Conservation (phyloP, 495 filamentous ascomycete genomes). For the Physcia stellaris region DNA sequence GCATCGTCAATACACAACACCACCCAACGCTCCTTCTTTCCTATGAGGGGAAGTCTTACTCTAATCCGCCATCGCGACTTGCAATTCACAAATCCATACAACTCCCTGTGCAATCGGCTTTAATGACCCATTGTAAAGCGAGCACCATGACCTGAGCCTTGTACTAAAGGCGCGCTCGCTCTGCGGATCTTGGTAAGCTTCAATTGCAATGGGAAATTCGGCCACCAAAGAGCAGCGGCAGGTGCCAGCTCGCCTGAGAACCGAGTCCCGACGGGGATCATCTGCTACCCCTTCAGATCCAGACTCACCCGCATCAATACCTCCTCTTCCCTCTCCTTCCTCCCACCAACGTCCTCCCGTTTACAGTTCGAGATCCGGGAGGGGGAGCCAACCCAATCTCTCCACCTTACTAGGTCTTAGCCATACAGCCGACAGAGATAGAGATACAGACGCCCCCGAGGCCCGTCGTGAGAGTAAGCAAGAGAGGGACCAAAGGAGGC, state of each 20-base stretch:
- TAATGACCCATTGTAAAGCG: too few species aligned
- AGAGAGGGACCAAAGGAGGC: slow-evolving; percentile 72
- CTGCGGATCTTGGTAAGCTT: too few species aligned
- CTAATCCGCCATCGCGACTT: too few species aligned
- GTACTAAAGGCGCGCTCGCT: too few species aligned
- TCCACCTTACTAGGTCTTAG: slow-evolving; percentile 38
- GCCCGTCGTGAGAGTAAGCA: slow-evolving; percentile 75
- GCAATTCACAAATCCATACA: too few species aligned
- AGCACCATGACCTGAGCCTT: too few species aligned
- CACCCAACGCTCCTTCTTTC: too few species aligned
- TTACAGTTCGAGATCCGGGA: slow-evolving; percentile 24
- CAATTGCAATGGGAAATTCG: slow-evolving; percentile 54
- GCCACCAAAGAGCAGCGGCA: slow-evolving; percentile 45
- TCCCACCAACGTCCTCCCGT: slow-evolving; percentile 10
- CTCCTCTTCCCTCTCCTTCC: slow-evolving; percentile 10
- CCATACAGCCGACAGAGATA: slow-evolving; percentile 27
- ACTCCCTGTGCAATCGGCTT: too few species aligned
- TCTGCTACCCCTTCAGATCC: slow-evolving; percentile 12
- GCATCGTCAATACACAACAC: too few species aligned
- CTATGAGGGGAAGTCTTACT: too few species aligned
- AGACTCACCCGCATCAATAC: slow-evolving; percentile 5
- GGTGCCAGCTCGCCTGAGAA: slow-evolving; percentile 14
- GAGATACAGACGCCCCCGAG: slow-evolving; percentile 30
- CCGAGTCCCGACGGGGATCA: slow-evolving; percentile 12
- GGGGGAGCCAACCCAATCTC: slow-evolving; percentile 41